Conservation (phyloP, 148 eudicot species). For the Pouteria glomerata region DNA sequence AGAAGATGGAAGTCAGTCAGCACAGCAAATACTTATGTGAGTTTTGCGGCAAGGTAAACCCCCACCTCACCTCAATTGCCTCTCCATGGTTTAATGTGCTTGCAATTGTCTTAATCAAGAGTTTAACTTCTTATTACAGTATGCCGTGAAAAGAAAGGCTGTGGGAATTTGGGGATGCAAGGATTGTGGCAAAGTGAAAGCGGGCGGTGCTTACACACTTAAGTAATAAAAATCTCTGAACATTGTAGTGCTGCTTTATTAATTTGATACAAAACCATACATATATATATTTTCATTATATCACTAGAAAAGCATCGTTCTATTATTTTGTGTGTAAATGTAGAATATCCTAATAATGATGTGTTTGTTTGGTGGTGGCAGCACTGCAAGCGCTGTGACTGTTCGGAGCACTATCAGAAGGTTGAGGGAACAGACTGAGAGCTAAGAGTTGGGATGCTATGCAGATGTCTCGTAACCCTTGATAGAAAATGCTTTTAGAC, state of each 20-base stretch:
- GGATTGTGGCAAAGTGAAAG: conserved; percentile 92
- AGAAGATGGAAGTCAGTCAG: conserved; percentile 96
- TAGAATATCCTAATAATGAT: too few relatives aligned
- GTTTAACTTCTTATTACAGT: conserved; percentile 40
- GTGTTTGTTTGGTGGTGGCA: conserved; percentile 18
- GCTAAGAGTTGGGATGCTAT: conserved; percentile 20
- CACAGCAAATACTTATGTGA: conserved; percentile 97
- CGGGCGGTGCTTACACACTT: conserved; percentile 93
- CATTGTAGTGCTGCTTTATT: too few relatives aligned
- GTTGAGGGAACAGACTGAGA: conserved; percentile 91
- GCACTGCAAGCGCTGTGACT: conserved; percentile 91
- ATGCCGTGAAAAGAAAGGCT: conserved; percentile 82
- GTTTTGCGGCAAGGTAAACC: conserved; percentile 83
- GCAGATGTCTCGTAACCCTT: not conserved
- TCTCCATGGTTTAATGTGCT: not conserved
- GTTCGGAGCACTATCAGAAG: conserved; percentile 94
- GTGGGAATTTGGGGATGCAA: conserved; percentile 97
- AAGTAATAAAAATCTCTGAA: conserved; percentile 34
- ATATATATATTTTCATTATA: not conserved
- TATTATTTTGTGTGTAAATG: too few relatives aligned
- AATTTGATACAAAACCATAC: too few relatives aligned
- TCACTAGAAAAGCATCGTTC: too few relatives aligned
- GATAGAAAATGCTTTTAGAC: not conserved
- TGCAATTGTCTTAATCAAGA: not conserved
- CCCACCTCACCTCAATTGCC: not conserved